These are phyloP conservation scores for Aechmea fasciata DNA, from an alignment of 176 grass and related monocot genomes.

Conservation along the genomic window DNA sequence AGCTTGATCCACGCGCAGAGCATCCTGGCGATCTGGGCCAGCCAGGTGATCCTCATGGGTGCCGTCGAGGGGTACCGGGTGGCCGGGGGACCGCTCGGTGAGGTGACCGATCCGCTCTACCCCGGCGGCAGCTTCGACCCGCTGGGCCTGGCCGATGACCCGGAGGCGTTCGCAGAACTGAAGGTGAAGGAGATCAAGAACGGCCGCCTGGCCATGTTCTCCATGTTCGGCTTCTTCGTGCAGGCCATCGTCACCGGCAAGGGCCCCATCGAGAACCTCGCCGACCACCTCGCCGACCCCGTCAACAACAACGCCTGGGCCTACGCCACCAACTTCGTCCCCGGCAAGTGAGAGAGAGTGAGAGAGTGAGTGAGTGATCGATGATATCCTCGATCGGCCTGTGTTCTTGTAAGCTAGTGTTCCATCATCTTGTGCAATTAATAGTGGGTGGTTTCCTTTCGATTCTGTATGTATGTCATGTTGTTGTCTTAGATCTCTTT, in stretches of 20 bases:
- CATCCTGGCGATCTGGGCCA: not conserved
- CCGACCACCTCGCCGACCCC: not conserved
- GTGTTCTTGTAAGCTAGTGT: no score
- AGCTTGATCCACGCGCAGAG: no score
- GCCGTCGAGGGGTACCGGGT: not conserved
- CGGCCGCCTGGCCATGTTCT: not conserved
- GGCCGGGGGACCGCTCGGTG: not conserved
- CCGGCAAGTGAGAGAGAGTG: not conserved
- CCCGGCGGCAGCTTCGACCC: not conserved
- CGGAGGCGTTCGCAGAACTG: not conserved
- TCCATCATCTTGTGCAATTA: no score
- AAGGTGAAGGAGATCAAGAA: constrained; percentile 1
- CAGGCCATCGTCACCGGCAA: not conserved
- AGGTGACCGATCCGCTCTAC: not conserved
- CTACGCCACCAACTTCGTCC: not conserved
- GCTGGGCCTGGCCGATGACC: not conserved
- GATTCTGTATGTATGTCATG: no score
- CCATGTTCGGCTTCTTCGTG: not conserved
- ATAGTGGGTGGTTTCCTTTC: no score
- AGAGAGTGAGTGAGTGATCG: no score
- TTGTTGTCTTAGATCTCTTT: no score
- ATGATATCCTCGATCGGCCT: no score
- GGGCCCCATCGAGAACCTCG: not conserved
- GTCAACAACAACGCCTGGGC: constrained; percentile 2
- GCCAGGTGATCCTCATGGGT: not conserved